phyloP scores from a whole-genome alignment of 441 rosid species.

The Pelargonium cotyledonis region DNA sequence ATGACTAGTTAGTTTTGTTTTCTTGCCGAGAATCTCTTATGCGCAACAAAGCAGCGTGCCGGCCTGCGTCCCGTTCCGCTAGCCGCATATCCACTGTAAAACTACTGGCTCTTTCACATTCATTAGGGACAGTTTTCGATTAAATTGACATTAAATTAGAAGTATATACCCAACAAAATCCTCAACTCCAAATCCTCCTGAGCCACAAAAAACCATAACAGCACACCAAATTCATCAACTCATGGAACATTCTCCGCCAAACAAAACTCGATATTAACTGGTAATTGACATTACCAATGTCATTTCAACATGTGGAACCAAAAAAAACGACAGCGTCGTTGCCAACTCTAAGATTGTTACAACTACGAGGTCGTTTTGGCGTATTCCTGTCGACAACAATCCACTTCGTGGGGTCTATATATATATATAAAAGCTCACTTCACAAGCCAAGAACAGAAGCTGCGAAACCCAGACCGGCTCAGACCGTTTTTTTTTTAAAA shows the following conservation, averaged over 20 bases:
- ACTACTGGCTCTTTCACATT: neutral
- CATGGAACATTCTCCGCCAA: neutral
- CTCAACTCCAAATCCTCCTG: neutral
- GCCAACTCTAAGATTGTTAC: neutral
- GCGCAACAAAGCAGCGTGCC: neutral
- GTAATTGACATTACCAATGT: neutral
- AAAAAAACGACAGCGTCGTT: neutral
- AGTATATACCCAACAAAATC: neutral
- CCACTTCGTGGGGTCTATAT: no score
- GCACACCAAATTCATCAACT: neutral
- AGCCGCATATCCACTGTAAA: neutral
- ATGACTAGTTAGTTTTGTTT: no score
- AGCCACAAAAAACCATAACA: neutral
- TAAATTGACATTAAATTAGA: neutral
- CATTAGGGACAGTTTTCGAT: neutral
- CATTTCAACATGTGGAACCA: neutral
- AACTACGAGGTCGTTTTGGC: conserved; percentile 4
- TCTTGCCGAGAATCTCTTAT: no score
- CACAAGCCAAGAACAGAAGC: neutral
- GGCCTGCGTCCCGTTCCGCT: no score
- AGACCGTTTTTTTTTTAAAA: neutral
- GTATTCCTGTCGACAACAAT: neutral
- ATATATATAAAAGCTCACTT: neutral
- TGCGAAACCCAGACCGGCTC: neutral
- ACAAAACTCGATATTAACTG: neutral